phyloP scores from a whole-genome alignment of 2,329 filamentous ascomycete species.

The Lasiodiplodia citricola region DNA sequence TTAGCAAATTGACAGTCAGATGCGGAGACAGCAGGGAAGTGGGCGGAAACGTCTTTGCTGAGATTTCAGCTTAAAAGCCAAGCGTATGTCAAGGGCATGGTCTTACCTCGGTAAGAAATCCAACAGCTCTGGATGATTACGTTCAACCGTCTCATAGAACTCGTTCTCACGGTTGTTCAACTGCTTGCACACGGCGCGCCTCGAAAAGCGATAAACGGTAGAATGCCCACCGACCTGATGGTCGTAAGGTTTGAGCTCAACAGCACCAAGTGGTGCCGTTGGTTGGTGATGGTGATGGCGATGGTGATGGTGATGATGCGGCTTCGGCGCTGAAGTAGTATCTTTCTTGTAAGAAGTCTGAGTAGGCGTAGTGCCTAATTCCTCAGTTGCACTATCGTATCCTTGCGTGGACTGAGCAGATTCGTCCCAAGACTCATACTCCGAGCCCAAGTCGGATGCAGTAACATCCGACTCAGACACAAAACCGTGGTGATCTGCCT shows the following conservation, averaged over 20 bases:
- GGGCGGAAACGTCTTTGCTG: slow-evolving; percentile 40
- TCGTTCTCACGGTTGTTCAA: slow-evolving; percentile 98
- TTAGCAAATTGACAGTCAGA: slow-evolving; percentile 38
- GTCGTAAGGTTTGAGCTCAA: slow-evolving; percentile 94
- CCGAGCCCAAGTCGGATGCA: slow-evolving; percentile 46
- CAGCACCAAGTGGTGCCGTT: slow-evolving; percentile 76
- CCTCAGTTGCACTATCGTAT: slow-evolving; percentile 59
- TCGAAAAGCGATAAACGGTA: slow-evolving; percentile 93
- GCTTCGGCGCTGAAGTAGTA: slow-evolving; percentile 31
- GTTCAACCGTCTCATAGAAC: slow-evolving; percentile 96
- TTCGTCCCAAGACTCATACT: slow-evolving; percentile 48
- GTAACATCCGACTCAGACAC: slow-evolving; percentile 31
- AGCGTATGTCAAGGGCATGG: slow-evolving; percentile 29
- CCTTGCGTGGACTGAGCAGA: slow-evolving; percentile 51
- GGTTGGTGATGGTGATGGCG: slow-evolving; percentile 45
- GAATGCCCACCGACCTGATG: slow-evolving; percentile 98
- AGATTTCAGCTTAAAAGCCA: slow-evolving; percentile 47
- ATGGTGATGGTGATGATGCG: slow-evolving; percentile 38
- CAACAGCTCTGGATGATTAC: slow-evolving; percentile 84
- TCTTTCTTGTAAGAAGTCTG: slow-evolving; percentile 28
- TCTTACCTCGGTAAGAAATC: slow-evolving; percentile 80
- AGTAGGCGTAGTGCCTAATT: slow-evolving; percentile 50
- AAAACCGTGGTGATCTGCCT: slow-evolving; percentile 34
- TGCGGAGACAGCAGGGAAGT: not conserved
- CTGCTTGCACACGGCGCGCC: slow-evolving; percentile 95